Evolutionary conservation across 345 rosid species (phyloP), one percentile per base, ranked within the genome.

Genomic region (Bruguiera parviflora): DNA sequence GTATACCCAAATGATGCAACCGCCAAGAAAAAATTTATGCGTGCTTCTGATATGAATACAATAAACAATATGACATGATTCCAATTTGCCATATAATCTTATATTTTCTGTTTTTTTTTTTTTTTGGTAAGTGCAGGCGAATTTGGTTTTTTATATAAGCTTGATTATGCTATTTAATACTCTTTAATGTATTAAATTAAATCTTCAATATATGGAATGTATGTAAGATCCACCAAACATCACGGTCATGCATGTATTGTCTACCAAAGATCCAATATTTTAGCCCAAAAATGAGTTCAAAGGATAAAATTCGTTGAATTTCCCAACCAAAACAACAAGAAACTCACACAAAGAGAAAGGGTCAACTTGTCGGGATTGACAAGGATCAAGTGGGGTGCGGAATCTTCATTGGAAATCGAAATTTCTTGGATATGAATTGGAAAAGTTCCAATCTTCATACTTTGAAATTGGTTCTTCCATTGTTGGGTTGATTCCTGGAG

Each of bases 251-350:
- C 25, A 67, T 21, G 3, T 52, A 67, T 67, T 37, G 25, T 10
- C 15, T 49, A 22, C 1, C 29, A 22, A 22, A 69, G 72, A 69
- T 69, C 72, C 72, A 49, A 47, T 11, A 60, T 29, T 59, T 47
- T 51, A 69, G 72, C 72, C 58, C 13, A 11, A 21, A 29, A 59
- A 29, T 64, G 65, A 46, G 31, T 58, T 59, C 72, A 43, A 25
- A 58, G 71, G 71, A 43, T 66, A 21, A 66, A 55, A 4, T 33
- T 22, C 39, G 37, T 69, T 69, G 72, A 69, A 60, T 60, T 59
- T 59, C 64, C 28, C 58, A 55, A 55, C 10, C 58, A 9, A 55
- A 55, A 0, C 27, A 22, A 22, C 58, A 9, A 55, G 58, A 9
- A 2, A 55, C 28, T 13, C 1, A 55, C 27, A 13, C 15, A 22